Base-by-base conservation (phyloP, 768 basidiomycete species). In the Tricholoma matsutake region DNA sequence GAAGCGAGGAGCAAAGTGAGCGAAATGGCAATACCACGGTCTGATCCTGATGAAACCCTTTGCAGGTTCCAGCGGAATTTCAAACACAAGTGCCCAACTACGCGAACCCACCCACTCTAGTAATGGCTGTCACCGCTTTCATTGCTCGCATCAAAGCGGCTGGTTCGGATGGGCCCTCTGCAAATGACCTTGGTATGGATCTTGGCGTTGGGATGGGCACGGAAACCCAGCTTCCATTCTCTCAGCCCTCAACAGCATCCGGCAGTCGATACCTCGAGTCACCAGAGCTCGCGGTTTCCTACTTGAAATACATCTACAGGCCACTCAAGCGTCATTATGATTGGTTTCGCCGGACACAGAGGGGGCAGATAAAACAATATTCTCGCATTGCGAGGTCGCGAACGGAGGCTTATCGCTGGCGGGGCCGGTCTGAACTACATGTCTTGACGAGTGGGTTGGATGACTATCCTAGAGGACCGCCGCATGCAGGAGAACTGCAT, bases 391-490 rank as follows among this genome's bases (percentile, higher is more conserved):
- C 93, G 2, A 85, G 89, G n/a, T 92, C 92, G n/a, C 81, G 89
- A 56, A 86, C 86, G 1, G 95, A 98, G 73, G 95, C 84, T 1
- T 98, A 97, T 76, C 84, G 96, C 34, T 98, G 96, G 96, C 85
- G 96, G 32, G 96, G 96, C 29, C 81, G 96, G 43, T 91, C 92
- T 6, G 83, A 87, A 67, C 81, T 82, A 28, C 94, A 96, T 73
- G 90, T 98, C 39, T 77, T 98, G 59, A 97, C 96, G 0, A 93
- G 91, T 67, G 96, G 96, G 1, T 88, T 98, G 87, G 96, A 98
- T 71, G 96, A 98, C 74, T 98, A 96, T 73, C 96, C 96, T 10
- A 83, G 96, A 57, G 94, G 91, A 13, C 85, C 87, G 28, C 90
- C 96, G 6, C 93, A 95, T 68, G 81, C 87, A 1, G 96, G 96